These are phyloP conservation scores for Euryodendron excelsum DNA, from an alignment of 148 eudicot genomes.

Conservation along the genomic window DNA sequence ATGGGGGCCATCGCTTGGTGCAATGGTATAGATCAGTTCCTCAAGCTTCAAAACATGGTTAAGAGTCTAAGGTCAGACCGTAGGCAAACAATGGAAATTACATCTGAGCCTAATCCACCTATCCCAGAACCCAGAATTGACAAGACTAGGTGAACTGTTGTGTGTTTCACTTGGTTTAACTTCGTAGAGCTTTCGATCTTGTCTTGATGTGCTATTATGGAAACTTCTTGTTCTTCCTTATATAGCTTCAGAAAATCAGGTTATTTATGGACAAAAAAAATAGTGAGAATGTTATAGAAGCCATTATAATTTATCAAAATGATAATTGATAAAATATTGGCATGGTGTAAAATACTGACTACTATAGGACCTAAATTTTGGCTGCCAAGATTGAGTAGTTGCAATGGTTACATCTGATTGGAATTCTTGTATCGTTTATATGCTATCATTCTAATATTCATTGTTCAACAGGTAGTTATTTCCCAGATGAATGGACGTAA, in stretches of 20 bases:
- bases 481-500: constrained; percentile 92
- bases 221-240: not conserved
- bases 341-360: not conserved
- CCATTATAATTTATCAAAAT: not conserved
- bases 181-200: not conserved
- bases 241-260: not conserved
- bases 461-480: constrained; percentile 67
- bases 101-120: not conserved
- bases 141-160: not conserved
- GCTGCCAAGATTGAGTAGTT: not conserved
- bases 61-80: not conserved
- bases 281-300: too few relatives aligned
- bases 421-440: not conserved
- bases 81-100: not conserved
- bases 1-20: not conserved
- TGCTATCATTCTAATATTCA: not conserved
- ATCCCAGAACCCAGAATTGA: not conserved
- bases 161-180: not conserved
- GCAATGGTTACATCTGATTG: not conserved
- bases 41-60: not conserved
- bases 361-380: not conserved
- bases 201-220: not conserved
- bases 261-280: not conserved
- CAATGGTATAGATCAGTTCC: not conserved
- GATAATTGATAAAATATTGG: not conserved